These are phyloP conservation scores for sorghum (Sorghum bicolor) DNA, from an alignment of 176 grass and related monocot species.

Conservation along the genomic window Sorghum_bicolor_NCBIv3 NC_012870.2:3027501-3028000, in stretches of 20 bases:
- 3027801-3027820: conserved; percentile 97
- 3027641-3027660: background rate
- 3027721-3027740: conserved; percentile 85
- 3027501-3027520: background rate
- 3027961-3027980: background rate
- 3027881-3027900: background rate
- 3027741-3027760: conserved; percentile 96
- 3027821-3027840: conserved; percentile 53
- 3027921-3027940: background rate
- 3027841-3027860: background rate
- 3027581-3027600: background rate
- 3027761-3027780: conserved; percentile 98
- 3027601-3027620: background rate
- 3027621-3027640: background rate
- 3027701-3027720: conserved; percentile 52
- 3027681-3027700: conserved; percentile 11
- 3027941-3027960: background rate
- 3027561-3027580: background rate
- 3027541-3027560: background rate
- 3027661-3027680: conserved; percentile 10
- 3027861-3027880: background rate
- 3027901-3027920: background rate
- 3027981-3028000: background rate
- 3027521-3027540: background rate
- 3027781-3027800: conserved; percentile 96